phyloP scores from a whole-genome alignment of 805 yeast species.

The Allodekkera sacchari region DNA sequence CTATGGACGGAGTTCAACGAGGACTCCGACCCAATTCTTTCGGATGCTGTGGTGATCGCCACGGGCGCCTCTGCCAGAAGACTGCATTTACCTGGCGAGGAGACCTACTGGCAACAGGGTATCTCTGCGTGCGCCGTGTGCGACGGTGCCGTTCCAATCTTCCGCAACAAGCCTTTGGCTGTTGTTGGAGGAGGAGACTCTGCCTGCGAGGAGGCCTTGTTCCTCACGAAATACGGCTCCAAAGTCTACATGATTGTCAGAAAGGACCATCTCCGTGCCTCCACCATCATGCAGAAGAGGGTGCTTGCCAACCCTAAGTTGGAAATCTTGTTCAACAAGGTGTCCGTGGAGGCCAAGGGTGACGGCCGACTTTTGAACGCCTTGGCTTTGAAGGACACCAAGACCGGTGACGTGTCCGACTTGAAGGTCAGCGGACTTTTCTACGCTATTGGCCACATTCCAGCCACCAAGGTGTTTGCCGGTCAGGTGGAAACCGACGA shows the following conservation, averaged over 20 bases:
- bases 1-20: slow-evolving; percentile 95
- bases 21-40: slow-evolving; percentile 82
- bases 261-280: slow-evolving; percentile 91
- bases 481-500: slow-evolving; percentile 79
- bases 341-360: slow-evolving; percentile 84
- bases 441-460: slow-evolving; percentile 96
- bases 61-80: slow-evolving; percentile 99
- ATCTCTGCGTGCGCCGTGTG: slow-evolving; percentile 99
- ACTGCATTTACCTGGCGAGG: slow-evolving; percentile 92
- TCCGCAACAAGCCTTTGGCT: slow-evolving; percentile 95
- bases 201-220: slow-evolving; percentile 98
- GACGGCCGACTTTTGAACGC: slow-evolving; percentile 74
- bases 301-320: slow-evolving; percentile 76
- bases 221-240: slow-evolving; percentile 95
- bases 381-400: slow-evolving; percentile 59
- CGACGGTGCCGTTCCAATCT: slow-evolving; percentile 99
- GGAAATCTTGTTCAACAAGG: slow-evolving; percentile 83
- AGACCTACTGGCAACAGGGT: slow-evolving; percentile 97
- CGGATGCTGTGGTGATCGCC: slow-evolving; percentile 88
- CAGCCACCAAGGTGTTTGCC: slow-evolving; percentile 80
- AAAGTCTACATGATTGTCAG: slow-evolving; percentile 91
- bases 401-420: slow-evolving; percentile 60
- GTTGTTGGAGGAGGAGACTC: slow-evolving; percentile 99
- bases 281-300: slow-evolving; percentile 95
- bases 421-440: slow-evolving; percentile 84